Evolutionary conservation across 2,329 filamentous ascomycete species (phyloP), one percentile per base, ranked within the genome.

Genomic region (Thermothelomyces thermophilus): DNA sequence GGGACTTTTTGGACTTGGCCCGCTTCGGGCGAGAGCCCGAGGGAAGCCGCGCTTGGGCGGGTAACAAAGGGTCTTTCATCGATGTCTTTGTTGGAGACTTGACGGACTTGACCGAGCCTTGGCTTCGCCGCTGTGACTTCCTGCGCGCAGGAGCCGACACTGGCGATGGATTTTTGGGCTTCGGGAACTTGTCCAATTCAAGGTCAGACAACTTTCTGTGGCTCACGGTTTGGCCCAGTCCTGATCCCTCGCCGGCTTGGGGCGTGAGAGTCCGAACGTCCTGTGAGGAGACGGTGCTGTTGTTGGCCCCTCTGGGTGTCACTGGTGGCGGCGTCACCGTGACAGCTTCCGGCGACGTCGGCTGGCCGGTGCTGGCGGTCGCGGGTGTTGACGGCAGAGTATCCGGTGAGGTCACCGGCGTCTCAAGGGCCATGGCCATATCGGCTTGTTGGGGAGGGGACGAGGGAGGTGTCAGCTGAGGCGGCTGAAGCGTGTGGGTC

Each of bases 191-290:
- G 37, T 43, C 50, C 24, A 56, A 49, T 41, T 47, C 44, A n/a
- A 50, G 44, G 20, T 56, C 48, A 2, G 55, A 45, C 17, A 63
- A 51, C 50, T 63, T 63, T 16, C 67, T 66, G 46, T 73, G 66
- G 31, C 64, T 64, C 34, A 77, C 61, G 16, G 69, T 68, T 44
- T 61, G 64, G 2, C 68, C 70, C 20, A 74, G 69, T 59, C 70
- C 68, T 62, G 77, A 77, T 24, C 75, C 73, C 50, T 73, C 67
- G 52, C 79, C 74, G 3, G 74, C 71, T 57, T 77, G 70, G 53
- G 66, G 64, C 41, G 76, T 73, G 53, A 79, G 66, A 53, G 71
- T 65, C 46, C 72, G 67, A 3, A 74, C 63, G 50, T 68, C 68
- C 34, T 70, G 63, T 11, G 66, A 67, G 13, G 26, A 26, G 41